A percentile compares a stretch with the other conserved stretches of the same genome.
Evolutionary conservation across 805 yeast species (phyloP).

Genomic region (Candida maris): DNA sequence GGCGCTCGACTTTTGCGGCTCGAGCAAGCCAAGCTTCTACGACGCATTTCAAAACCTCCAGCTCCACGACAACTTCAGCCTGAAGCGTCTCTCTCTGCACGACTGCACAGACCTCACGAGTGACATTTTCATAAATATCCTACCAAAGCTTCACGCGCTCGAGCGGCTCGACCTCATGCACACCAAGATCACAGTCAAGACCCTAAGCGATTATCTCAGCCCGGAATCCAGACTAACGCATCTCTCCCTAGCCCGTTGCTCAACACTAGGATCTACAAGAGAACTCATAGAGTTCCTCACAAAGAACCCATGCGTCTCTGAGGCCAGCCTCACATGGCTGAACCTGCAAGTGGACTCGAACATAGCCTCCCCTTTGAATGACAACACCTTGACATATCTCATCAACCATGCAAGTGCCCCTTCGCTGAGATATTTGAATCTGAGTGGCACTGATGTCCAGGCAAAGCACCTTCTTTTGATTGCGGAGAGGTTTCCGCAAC

Average conservation of each 20-base stretch:
- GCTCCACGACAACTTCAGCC: constrained; percentile 25
- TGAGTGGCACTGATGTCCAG: constrained; percentile 51
- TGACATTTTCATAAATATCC: constrained; percentile 49
- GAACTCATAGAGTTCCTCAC: constrained; percentile 67
- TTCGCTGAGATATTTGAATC: constrained; percentile 43
- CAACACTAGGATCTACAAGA: constrained; percentile 61
- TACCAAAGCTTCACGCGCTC: constrained; percentile 55
- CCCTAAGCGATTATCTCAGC: constrained; percentile 51
- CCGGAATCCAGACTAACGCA: constrained; percentile 63
- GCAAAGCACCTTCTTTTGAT: constrained; percentile 36
- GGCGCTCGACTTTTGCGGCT: constrained; percentile 86
- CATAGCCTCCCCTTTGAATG: constrained; percentile 48
- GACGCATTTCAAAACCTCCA: constrained; percentile 48
- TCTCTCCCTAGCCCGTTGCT: constrained; percentile 62
- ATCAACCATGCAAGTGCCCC: constrained; percentile 43
- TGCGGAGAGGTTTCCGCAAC: constrained; percentile 35
- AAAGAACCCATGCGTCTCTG: constrained; percentile 60
- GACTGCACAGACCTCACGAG: constrained; percentile 79
- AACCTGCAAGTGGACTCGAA: constrained; percentile 52
- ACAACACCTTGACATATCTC: constrained; percentile 41
- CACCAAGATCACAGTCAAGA: constrained; percentile 68
- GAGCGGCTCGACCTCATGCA: constrained; percentile 76
- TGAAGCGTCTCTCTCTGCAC: constrained; percentile 66
- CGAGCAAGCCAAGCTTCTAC: constrained; percentile 62
- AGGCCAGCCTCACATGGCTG: constrained; percentile 44